A percentile compares a stretch with the other conserved stretches of the same genome.
phyloP scores from a whole-genome alignment of 1,139 yeast species.

The Kodamaea alishanica region DNA sequence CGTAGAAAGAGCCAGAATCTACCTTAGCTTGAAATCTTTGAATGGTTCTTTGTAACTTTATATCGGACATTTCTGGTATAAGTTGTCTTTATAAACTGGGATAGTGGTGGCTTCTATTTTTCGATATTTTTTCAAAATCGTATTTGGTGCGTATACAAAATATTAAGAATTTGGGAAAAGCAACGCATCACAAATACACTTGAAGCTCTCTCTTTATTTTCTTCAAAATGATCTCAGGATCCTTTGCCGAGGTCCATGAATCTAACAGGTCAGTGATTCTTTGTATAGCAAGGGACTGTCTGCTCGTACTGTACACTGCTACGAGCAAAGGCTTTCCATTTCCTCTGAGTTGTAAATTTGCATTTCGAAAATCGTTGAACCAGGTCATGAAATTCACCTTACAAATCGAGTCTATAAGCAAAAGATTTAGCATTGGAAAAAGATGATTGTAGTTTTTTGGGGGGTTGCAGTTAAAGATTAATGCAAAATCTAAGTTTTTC shows the following conservation, averaged over 20 bases:
- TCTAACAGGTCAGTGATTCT: background rate
- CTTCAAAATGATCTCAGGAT: background rate
- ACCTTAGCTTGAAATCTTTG: constrained; percentile 68
- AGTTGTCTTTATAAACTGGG: background rate
- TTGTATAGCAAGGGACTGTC: constrained; percentile 1
- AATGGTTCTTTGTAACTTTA: constrained; percentile 55
- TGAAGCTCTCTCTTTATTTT: constrained; percentile 1
- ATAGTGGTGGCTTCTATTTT: background rate
- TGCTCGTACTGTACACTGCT: constrained; percentile 2
- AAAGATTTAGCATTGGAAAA: constrained; percentile 3
- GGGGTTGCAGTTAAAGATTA: constrained; percentile 1
- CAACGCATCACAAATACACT: background rate
- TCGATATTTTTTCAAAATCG: background rate
- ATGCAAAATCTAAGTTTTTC: constrained; percentile 6
- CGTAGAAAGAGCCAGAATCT: constrained; percentile 75
- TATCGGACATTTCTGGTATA: constrained; percentile 19
- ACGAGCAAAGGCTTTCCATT: constrained; percentile 1
- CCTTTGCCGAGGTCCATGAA: background rate
- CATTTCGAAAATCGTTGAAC: constrained; percentile 1
- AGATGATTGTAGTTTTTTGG: background rate
- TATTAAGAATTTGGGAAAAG: too few relatives aligned
- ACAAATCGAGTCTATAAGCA: constrained; percentile 6
- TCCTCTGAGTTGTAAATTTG: background rate
- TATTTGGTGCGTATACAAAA: background rate
- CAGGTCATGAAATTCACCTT: constrained; percentile 2